A percentile compares a stretch with the other conserved stretches of the same genome.
Evolutionary conservation across 164 flowering plant species (phyloP).

Genomic region (Macadamia integrifolia): DNA sequence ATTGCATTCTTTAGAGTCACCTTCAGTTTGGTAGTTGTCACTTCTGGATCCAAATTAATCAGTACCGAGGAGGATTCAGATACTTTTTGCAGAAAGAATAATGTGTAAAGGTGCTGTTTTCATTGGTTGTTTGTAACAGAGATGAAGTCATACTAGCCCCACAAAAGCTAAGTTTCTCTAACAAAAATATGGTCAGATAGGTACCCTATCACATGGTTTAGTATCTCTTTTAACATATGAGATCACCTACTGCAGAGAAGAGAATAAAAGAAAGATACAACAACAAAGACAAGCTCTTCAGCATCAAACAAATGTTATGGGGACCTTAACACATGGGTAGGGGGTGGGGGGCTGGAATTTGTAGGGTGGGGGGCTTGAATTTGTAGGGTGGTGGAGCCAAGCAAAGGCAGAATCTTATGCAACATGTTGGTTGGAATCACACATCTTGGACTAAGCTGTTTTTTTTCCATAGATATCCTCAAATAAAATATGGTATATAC

Average conservation of each 20-base stretch:
- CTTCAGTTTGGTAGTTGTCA: background rate
- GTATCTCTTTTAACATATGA: background rate
- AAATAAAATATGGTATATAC: background rate
- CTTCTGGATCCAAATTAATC: background rate
- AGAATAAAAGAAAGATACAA: background rate
- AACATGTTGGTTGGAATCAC: conserved; percentile 22
- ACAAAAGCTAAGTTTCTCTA: background rate
- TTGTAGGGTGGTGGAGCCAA: conserved; percentile 15
- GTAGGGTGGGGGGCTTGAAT: conserved; percentile 2
- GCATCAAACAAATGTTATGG: conserved; percentile 23
- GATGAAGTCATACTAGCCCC: background rate
- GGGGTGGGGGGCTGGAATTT: background rate
- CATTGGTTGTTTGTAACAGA: conserved; percentile 1
- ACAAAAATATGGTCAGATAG: background rate
- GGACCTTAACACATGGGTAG: conserved; percentile 31
- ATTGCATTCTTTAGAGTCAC: background rate
- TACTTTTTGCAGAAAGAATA: background rate
- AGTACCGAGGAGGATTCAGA: conserved; percentile 2
- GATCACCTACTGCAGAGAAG: background rate
- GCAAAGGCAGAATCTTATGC: conserved; percentile 11
- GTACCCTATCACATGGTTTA: conserved; percentile 5
- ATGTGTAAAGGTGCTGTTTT: background rate
- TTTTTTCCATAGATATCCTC: too few species aligned
- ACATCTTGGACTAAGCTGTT: conserved; percentile 9
- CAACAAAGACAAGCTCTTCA: conserved; percentile 18